Evolutionary conservation across 768 basidiomycete genomes (phyloP).

Genomic region (Lactifluus rugatus): DNA sequence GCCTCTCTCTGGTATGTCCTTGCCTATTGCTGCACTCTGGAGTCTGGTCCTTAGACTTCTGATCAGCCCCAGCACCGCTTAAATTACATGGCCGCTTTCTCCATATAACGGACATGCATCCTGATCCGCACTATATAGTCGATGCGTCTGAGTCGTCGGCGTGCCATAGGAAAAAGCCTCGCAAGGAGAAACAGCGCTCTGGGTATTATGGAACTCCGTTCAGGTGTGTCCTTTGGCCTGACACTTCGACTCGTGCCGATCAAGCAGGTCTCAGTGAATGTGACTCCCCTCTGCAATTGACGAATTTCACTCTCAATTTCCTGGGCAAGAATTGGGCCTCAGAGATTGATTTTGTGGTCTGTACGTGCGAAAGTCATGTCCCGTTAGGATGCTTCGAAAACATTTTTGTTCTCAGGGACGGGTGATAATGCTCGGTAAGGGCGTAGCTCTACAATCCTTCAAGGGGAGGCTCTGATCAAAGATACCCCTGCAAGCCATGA

Average conservation of each 20-base stretch:
- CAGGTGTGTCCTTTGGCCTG: slow-evolving; percentile 36
- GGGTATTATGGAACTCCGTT: slow-evolving; percentile 60
- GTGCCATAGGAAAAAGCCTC: slow-evolving; percentile 56
- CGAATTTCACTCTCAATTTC: slow-evolving; percentile 74
- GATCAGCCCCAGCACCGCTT: slow-evolving; percentile 19
- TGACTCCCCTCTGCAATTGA: slow-evolving; percentile 71
- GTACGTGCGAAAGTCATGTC: slow-evolving; percentile 31
- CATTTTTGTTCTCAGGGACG: slow-evolving; percentile 41
- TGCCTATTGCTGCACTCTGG: background rate
- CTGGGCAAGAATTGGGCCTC: slow-evolving; percentile 70
- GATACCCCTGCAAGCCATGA: slow-evolving; percentile 51
- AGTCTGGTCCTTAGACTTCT: background rate
- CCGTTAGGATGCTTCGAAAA: background rate
- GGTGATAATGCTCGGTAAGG: slow-evolving; percentile 63
- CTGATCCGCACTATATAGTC: slow-evolving; percentile 54
- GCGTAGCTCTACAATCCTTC: background rate
- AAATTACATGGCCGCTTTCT: slow-evolving; percentile 65
- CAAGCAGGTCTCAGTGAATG: slow-evolving; percentile 43
- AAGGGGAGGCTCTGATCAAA: background rate
- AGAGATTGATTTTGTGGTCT: slow-evolving; percentile 86
- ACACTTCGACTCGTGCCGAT: background rate
- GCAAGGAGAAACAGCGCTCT: slow-evolving; percentile 42
- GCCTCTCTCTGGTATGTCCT: slow-evolving; percentile 6
- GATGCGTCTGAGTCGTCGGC: slow-evolving; percentile 46
- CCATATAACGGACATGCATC: slow-evolving; percentile 80